These are phyloP conservation scores for Plantago coronopus DNA, from an alignment of 305 asterid species.

Conservation along the genomic window DNA sequence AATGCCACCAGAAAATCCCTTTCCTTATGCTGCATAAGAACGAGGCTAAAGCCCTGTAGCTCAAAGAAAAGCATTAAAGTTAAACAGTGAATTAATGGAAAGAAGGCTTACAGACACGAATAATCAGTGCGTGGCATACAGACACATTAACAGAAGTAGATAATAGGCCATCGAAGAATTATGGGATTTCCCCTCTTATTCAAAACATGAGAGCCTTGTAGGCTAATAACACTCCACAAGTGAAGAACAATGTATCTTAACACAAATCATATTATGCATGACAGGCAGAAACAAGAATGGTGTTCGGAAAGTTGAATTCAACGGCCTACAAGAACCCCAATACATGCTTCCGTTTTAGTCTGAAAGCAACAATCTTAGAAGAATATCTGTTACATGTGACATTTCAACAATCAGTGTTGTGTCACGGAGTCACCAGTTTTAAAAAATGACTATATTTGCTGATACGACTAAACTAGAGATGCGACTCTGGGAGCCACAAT, in stretches of 20 bases:
- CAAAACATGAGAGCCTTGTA: background rate
- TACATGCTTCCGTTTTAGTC: too few species aligned
- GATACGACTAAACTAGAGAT: conserved; percentile 37
- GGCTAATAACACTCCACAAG: background rate
- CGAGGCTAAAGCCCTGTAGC: conserved; percentile 92
- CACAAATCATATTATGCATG: background rate
- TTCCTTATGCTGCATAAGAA: conserved; percentile 86
- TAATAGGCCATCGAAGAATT: conserved; percentile 2
- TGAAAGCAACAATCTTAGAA: too few species aligned
- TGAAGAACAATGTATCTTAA: background rate
- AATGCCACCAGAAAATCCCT: conserved; percentile 92
- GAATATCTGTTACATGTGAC: too few species aligned
- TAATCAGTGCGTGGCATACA: background rate
- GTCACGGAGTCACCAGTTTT: too few species aligned
- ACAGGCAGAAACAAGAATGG: background rate
- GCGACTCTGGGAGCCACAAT: conserved; percentile 68
- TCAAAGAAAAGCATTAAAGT: conserved; percentile 14
- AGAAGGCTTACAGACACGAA: conserved; percentile 1
- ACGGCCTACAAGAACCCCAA: background rate
- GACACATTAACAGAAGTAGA: too few species aligned
- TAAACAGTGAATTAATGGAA: background rate
- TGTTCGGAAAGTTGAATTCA: conserved; percentile 1
- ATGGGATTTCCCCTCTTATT: background rate
- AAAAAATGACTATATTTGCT: too few species aligned
- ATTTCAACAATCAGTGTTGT: too few species aligned